Conservation (phyloP, 1,139 yeast species). For the Spathaspora sp. region DNA sequence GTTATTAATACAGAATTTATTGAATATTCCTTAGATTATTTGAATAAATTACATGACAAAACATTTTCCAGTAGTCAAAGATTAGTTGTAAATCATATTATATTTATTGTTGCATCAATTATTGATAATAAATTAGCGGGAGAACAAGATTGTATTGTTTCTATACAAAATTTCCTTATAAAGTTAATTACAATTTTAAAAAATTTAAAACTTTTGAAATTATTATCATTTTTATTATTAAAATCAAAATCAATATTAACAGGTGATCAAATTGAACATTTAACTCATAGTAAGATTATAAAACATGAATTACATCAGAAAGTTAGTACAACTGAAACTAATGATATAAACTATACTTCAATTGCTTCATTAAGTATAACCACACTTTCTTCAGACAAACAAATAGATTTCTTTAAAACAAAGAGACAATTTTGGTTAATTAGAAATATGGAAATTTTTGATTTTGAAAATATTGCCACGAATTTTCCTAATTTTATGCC, state of each 20-base stretch:
- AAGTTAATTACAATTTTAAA: slow-evolving; percentile 8
- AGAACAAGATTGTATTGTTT: slow-evolving; percentile 5
- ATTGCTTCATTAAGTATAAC: slow-evolving; percentile 3
- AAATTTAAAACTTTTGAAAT: slow-evolving; percentile 4
- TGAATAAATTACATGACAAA: slow-evolving; percentile 5
- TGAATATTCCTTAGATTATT: slow-evolving; percentile 7
- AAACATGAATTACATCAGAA: background rate
- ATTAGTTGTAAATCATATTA: slow-evolving; percentile 7
- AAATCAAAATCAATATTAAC: slow-evolving; percentile 8
- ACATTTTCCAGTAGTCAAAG: slow-evolving; percentile 2
- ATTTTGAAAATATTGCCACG: slow-evolving; percentile 2
- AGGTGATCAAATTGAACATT: slow-evolving; percentile 8
- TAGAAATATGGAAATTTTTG: slow-evolving; percentile 1
- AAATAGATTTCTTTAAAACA: background rate
- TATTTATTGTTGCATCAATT: slow-evolving; percentile 8
- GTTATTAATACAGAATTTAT: slow-evolving; percentile 8
- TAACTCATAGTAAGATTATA: slow-evolving; percentile 5
- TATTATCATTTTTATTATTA: slow-evolving; percentile 7
- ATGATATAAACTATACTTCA: background rate
- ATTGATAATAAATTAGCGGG: slow-evolving; percentile 8
- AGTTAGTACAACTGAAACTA: background rate
- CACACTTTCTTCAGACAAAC: slow-evolving; percentile 1
- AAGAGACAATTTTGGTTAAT: slow-evolving; percentile 4
- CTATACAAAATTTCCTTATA: slow-evolving; percentile 8
- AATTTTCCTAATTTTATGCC: slow-evolving; percentile 10